Base-by-base conservation (phyloP, 176 grass and related monocot genomes). In the Bothriochloa decipiens region DNA sequence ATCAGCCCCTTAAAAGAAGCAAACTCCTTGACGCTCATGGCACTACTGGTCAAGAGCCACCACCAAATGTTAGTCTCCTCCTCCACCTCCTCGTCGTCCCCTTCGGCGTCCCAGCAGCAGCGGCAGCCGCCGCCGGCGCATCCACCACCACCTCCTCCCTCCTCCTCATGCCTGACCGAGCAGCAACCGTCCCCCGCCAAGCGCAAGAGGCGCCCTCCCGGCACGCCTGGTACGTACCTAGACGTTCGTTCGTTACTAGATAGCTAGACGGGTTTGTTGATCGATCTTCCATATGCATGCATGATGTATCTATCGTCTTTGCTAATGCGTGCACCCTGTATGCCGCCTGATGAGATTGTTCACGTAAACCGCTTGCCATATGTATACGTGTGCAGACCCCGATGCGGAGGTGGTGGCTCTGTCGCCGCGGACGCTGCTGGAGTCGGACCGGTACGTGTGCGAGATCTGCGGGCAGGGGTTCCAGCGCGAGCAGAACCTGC, bases 401-500 rank as follows among this genome's bases (percentile, higher is more conserved):
- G 94, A 97, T 78, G 94, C 91, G 17, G 94, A 97, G 94, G 94
- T 94, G 85, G 89, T 97, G 45, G 92, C 91, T 45, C 87, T 97
- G 70, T 92, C 91, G 55, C 94, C 94, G 66, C 85, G 82, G 81
- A 97, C 94, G 81, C 89, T 97, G 75, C 89, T 97, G 70, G 94
- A 97, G 74, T 97, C 94, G 29, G 94, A 97, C 89, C 60, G 91
- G 39, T 97, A 97, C 84, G 89, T 97, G 85, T 97, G 94, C 52
- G 91, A 97, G 85, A 97, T 97, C 71, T 97, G 94, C 91, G 90
- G 92, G 85, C 91, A 97, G 74, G 91, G 94, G 10, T 97, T 97
- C 87, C 94, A 93, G 47, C 87, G 94, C 25, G 94, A 97, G 78
- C 94, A 97, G 84, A 97, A 97, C 89, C 91, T 94, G 29, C 94